Evolutionary conservation across 495 filamentous ascomycete genomes (phyloP).

Genomic region (Astrothelium subdiscretum): DNA sequence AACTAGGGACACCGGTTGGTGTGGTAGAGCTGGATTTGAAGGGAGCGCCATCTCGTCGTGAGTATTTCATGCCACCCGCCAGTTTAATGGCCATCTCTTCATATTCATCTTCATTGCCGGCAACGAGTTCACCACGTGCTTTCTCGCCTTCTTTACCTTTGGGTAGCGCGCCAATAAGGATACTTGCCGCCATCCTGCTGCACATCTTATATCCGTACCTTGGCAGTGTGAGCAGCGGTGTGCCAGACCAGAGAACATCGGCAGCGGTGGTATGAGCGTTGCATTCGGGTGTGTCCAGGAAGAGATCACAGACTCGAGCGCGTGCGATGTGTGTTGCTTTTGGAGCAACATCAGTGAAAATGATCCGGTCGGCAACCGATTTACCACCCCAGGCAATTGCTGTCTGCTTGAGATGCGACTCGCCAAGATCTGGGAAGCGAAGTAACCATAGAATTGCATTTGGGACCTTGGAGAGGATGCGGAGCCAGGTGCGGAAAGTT

Average conservation of each 20-base stretch:
- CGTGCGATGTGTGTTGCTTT: slow-evolving; percentile 92
- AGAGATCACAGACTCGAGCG: slow-evolving; percentile 83
- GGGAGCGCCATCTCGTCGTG: slow-evolving; percentile 13
- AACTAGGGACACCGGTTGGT: background rate
- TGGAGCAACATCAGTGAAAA: slow-evolving; percentile 94
- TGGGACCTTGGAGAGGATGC: slow-evolving; percentile 75
- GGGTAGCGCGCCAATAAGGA: slow-evolving; percentile 79
- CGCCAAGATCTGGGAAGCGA: slow-evolving; percentile 89
- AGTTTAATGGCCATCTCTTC: slow-evolving; percentile 68
- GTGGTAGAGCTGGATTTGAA: background rate
- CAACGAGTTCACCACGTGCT: slow-evolving; percentile 67
- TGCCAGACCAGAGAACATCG: slow-evolving; percentile 91
- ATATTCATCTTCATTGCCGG: slow-evolving; percentile 63
- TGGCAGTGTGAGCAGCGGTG: slow-evolving; percentile 87
- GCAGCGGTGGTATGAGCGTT: slow-evolving; percentile 97
- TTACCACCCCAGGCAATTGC: slow-evolving; percentile 75
- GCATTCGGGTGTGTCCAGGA: slow-evolving; percentile 95
- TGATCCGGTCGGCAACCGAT: slow-evolving; percentile 78
- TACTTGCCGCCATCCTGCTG: slow-evolving; percentile 91
- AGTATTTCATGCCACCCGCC: slow-evolving; percentile 56
- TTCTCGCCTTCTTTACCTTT: slow-evolving; percentile 49
- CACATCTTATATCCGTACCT: slow-evolving; percentile 98
- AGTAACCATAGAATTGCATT: slow-evolving; percentile 93
- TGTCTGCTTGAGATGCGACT: slow-evolving; percentile 68
- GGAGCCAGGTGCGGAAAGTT: slow-evolving; percentile 91